Evolutionary conservation across 208 protist genomes (phyloP).

Genomic region (Trichomonas vaginalis): DNA sequence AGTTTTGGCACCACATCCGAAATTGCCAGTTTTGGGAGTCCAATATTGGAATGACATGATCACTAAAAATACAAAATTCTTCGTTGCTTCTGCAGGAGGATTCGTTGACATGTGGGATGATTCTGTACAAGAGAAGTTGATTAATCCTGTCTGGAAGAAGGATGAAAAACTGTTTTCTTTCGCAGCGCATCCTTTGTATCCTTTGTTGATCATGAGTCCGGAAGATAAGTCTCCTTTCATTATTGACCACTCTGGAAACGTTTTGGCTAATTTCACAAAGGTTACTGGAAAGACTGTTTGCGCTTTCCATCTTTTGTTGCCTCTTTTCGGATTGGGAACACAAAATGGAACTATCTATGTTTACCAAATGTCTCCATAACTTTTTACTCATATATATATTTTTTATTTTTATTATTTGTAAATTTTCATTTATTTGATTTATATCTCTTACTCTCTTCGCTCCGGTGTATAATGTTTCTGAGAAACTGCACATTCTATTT

Average conservation of each 20-base stretch:
- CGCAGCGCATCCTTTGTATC: background rate
- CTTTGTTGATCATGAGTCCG: background rate
- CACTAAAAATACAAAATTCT: background rate
- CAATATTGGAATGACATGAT: background rate
- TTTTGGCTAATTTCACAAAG: background rate
- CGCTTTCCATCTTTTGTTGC: background rate
- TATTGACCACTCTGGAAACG: background rate
- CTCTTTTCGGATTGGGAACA: background rate
- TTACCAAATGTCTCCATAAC: too few species aligned
- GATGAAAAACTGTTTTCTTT: background rate
- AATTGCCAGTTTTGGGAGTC: background rate
- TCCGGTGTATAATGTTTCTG: too few species aligned
- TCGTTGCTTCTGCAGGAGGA: background rate
- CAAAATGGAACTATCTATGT: background rate
- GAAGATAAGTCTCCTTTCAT: background rate
- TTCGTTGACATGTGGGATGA: background rate
- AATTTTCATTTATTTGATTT: too few species aligned
- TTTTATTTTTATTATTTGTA: too few species aligned
- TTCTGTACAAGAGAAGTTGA: background rate
- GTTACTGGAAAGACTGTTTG: background rate
- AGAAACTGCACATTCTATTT: too few species aligned
- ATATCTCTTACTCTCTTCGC: too few species aligned
- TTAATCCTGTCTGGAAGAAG: background rate
- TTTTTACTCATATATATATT: too few species aligned
- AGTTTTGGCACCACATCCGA: background rate